Percentiles rank a stretch among this genome's conserved stretches.
Conservation (phyloP, 2,329 filamentous ascomycete species). For the Calonectria montana region DNA sequence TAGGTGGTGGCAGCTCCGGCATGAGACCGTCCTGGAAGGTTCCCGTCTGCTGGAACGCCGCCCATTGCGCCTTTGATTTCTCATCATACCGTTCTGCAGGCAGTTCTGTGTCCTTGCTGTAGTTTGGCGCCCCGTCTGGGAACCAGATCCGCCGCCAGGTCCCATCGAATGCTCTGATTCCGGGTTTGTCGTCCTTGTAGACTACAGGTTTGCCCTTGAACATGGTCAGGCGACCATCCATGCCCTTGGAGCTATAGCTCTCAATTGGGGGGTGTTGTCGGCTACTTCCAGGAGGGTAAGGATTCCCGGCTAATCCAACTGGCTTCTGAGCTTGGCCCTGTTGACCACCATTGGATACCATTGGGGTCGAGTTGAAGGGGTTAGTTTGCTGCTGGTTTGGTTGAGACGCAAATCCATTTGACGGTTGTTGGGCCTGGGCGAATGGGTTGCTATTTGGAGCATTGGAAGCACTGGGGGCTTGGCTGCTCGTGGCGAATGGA, state of each 20-base stretch:
- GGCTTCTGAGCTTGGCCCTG: constrained; percentile 21
- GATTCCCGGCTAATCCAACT: constrained; percentile 41
- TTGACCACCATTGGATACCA: background rate
- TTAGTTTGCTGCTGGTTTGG: constrained; percentile 31
- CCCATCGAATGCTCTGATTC: constrained; percentile 62
- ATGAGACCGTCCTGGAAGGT: constrained; percentile 77
- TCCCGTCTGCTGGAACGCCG: constrained; percentile 72
- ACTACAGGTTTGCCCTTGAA: constrained; percentile 74
- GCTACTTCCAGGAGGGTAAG: constrained; percentile 58
- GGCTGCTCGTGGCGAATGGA: constrained; percentile 41
- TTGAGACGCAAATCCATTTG: constrained; percentile 38
- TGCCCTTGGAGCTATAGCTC: constrained; percentile 56
- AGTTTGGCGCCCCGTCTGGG: constrained; percentile 74
- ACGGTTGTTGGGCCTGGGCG: constrained; percentile 37
- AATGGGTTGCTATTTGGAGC: constrained; percentile 41
- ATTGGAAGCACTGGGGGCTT: constrained; percentile 25
- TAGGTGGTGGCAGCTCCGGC: constrained; percentile 81
- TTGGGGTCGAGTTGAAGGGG: constrained; percentile 37
- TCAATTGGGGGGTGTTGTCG: constrained; percentile 58
- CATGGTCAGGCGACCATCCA: constrained; percentile 59
- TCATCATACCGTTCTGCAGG: constrained; percentile 68
- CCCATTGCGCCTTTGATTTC: constrained; percentile 72
- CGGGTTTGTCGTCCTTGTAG: constrained; percentile 65
- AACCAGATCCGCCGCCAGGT: constrained; percentile 77
- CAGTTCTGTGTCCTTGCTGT: constrained; percentile 72